Evolutionary conservation across 2,329 filamentous ascomycete species (phyloP).

Genomic region (Xylaria sp.): DNA sequence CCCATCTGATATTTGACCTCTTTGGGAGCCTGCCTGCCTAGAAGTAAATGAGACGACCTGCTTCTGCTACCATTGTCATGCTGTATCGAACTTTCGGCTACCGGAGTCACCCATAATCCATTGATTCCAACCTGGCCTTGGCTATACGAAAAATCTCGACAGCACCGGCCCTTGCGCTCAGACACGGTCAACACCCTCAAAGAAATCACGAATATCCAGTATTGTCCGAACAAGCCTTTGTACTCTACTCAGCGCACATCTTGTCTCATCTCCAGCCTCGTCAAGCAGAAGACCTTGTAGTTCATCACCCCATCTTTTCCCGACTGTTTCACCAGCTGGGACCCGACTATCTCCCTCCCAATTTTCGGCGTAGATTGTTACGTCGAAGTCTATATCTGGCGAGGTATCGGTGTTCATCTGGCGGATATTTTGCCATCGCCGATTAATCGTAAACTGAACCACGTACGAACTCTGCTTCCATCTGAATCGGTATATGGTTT

Average conservation of each 20-base stretch:
- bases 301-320: constrained; percentile 46
- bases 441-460: constrained; percentile 52
- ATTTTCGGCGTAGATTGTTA: constrained; percentile 48
- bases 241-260: constrained; percentile 50
- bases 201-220: constrained; percentile 40
- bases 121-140: background rate
- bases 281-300: constrained; percentile 42
- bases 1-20: background rate
- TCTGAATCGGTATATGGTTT: constrained; percentile 50
- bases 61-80: background rate
- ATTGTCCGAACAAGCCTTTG: constrained; percentile 38
- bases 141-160: background rate
- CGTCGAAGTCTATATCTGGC: constrained; percentile 43
- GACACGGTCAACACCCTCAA: constrained; percentile 22
- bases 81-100: background rate
- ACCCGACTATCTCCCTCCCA: constrained; percentile 46
- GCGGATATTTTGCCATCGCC: constrained; percentile 46
- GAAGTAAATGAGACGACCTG: background rate
- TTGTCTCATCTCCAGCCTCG: constrained; percentile 33
- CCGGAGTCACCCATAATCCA: constrained; percentile 1
- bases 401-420: constrained; percentile 36
- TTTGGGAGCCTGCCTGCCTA: background rate
- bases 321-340: constrained; percentile 33
- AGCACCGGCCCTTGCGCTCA: background rate
- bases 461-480: constrained; percentile 49